Evolutionary conservation across 208 protist species (phyloP).

Genomic region (Acanthamoeba castellanii): DNA sequence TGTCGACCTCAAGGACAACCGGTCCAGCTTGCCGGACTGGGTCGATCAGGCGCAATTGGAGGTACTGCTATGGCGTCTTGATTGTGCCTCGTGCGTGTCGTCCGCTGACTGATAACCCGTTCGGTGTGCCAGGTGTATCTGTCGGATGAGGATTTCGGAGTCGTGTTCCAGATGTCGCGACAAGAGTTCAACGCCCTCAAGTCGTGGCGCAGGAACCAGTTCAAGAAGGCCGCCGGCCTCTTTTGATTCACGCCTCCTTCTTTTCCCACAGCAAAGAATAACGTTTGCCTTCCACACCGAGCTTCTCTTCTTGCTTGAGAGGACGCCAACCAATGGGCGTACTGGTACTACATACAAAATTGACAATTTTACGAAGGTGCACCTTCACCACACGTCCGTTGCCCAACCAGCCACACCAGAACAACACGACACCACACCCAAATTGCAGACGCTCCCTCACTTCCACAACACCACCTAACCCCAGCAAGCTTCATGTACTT

Average conservation of each 20-base stretch:
- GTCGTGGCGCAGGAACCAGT: constrained; percentile 25
- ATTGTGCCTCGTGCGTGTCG: background rate
- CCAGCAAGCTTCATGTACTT: too few species aligned
- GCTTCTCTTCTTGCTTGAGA: background rate
- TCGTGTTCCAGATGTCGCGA: constrained; percentile 29
- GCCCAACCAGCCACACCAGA: background rate
- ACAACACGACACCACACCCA: background rate
- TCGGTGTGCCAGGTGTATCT: background rate
- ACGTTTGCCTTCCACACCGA: too few species aligned
- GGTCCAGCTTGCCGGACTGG: background rate
- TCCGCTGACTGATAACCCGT: background rate
- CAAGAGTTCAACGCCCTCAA: constrained; percentile 44
- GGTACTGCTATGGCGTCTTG: background rate
- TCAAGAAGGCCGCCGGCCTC: constrained; percentile 35
- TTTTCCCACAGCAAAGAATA: too few species aligned
- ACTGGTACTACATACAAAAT: background rate
- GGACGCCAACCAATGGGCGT: background rate
- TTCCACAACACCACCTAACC: background rate
- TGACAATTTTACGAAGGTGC: background rate
- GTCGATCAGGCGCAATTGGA: background rate
- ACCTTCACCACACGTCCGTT: background rate
- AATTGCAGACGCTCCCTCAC: background rate
- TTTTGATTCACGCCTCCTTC: background rate
- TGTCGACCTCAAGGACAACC: background rate
- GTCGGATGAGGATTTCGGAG: constrained; percentile 15